phyloP scores from a whole-genome alignment of 257 asterid species.

The Vinca minor region DNA sequence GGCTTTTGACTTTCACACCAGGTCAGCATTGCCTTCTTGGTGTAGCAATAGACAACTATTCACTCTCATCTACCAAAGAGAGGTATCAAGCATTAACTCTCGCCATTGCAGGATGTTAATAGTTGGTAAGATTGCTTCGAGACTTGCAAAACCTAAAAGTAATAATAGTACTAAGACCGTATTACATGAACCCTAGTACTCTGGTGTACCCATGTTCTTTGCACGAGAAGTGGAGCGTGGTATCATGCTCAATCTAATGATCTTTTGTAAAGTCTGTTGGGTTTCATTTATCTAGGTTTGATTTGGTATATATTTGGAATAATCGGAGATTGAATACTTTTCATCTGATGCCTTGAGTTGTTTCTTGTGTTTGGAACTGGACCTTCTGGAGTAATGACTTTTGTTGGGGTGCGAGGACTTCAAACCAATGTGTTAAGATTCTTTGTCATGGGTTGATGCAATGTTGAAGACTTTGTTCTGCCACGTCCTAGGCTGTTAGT shows the following conservation, averaged over 20 bases:
- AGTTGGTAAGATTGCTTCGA: conserved; percentile 99
- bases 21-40: conserved; percentile 95
- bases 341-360: conserved; percentile 11
- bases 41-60: conserved; percentile 89
- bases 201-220: conserved; percentile 56
- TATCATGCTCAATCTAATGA: conserved; percentile 41
- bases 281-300: conserved; percentile 22
- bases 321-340: conserved; percentile 1
- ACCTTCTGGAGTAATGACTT: background rate
- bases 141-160: conserved; percentile 72
- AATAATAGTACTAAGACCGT: conserved; percentile 49
- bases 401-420: background rate
- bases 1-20: conserved; percentile 81
- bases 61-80: conserved; percentile 84
- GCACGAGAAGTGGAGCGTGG: conserved; percentile 41
- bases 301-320: conserved; percentile 1
- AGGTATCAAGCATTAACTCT: conserved; percentile 93
- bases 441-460: background rate
- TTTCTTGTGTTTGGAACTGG: conserved; percentile 4
- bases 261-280: conserved; percentile 30
- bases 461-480: background rate
- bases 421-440: background rate
- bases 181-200: conserved; percentile 26
- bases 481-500: background rate
- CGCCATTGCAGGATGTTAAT: conserved; percentile 82